Conservation (phyloP, 352 stramenopile species). For the Phytophthora pluvialis region DNA sequence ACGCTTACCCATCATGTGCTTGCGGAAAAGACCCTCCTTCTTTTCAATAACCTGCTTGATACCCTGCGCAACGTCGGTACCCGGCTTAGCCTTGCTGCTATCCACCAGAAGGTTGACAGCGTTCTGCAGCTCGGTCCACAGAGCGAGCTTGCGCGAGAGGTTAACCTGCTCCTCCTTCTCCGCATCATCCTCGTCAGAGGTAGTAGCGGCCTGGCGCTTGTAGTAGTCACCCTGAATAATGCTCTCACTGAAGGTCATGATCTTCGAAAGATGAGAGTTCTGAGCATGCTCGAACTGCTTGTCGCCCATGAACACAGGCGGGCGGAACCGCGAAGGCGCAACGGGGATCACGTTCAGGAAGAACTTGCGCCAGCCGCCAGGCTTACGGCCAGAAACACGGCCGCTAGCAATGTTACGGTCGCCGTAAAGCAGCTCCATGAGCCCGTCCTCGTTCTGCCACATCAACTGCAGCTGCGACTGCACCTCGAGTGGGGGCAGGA, state of each 20-base stretch:
- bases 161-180: constrained; percentile 72
- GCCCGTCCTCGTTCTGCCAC: constrained; percentile 92
- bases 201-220: constrained; percentile 49
- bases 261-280: constrained; percentile 96
- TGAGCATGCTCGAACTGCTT: constrained; percentile 98
- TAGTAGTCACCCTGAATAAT: constrained; percentile 86
- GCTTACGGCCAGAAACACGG: constrained; percentile 49
- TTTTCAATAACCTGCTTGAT: constrained; percentile 99
- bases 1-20: constrained; percentile 98
- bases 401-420: constrained; percentile 77
- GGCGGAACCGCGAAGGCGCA: constrained; percentile 97
- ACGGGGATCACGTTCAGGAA: constrained; percentile 97
- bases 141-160: constrained; percentile 91
- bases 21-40: constrained; percentile 99
- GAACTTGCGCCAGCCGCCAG: constrained; percentile 93
- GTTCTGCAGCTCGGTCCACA: constrained; percentile 98
- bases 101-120: constrained; percentile 87
- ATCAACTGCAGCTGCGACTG: constrained; percentile 95
- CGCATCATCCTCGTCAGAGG: constrained; percentile 64
- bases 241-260: constrained; percentile 92
- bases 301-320: constrained; percentile 95
- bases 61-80: constrained; percentile 78
- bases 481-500: constrained; percentile 95
- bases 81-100: constrained; percentile 76
- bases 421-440: constrained; percentile 95